These are phyloP conservation scores for Hermanozyma aechmeae DNA, from an alignment of 805 yeast species.

Conservation along the genomic window DNA sequence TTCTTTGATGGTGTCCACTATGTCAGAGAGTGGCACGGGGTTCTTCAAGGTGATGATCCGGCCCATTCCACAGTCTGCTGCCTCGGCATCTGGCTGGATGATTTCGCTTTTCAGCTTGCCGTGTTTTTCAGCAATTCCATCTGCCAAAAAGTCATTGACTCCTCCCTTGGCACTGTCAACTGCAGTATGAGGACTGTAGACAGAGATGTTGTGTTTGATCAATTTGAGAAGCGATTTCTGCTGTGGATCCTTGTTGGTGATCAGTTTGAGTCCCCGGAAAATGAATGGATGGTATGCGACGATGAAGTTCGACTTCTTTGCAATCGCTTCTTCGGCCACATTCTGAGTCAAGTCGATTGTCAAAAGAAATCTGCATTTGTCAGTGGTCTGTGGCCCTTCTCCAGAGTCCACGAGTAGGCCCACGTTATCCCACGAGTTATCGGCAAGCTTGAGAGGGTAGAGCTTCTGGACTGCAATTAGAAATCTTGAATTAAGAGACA, in stretches of 20 bases:
- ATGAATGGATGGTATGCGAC: constrained; percentile 92
- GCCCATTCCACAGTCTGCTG: constrained; percentile 72
- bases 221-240: constrained; percentile 67
- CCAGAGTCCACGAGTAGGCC: constrained; percentile 70
- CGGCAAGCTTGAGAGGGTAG: constrained; percentile 81
- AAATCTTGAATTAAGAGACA: constrained; percentile 9
- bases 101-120: constrained; percentile 16
- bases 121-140: constrained; percentile 36
- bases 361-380: constrained; percentile 38
- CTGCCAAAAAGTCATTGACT: constrained; percentile 85
- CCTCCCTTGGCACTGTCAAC: constrained; percentile 91
- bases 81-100: constrained; percentile 35
- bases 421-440: constrained; percentile 89
- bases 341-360: constrained; percentile 78
- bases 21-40: constrained; percentile 32
- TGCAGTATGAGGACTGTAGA: constrained; percentile 93
- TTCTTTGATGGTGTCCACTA: constrained; percentile 45
- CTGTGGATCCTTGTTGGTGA: constrained; percentile 62
- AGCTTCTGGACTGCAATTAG: constrained; percentile 47
- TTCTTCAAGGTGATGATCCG: constrained; percentile 44
- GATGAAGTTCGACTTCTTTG: constrained; percentile 42
- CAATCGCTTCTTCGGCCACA: constrained; percentile 82
- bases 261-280: constrained; percentile 74
- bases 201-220: constrained; percentile 72
- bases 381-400: constrained; percentile 6